Base-by-base conservation (phyloP, 345 rosid genomes). In the Bretschneidera sinensis region DNA sequence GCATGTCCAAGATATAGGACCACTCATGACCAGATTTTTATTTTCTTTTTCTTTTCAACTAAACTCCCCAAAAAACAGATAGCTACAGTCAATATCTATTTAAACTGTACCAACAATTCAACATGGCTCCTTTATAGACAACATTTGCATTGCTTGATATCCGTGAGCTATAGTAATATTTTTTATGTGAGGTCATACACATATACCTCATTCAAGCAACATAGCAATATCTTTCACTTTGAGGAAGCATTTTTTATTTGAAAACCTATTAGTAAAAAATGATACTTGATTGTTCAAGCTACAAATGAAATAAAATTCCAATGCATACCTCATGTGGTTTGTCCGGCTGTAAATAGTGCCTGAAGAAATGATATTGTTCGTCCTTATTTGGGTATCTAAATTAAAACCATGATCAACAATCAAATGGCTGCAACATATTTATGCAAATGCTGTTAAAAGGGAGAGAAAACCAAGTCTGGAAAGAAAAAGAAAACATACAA, bases 301-400 rank as follows among this genome's bases (percentile, higher is more conserved):
- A 54, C 58, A 33, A 19, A 47, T 53, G 23, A 16, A 51, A 35
- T 16, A 55, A 24, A 54, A 59, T 48, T 35, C 24, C 6, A 19
- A 19, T 49, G 33, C 53, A 45, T 78, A 90, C 99, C 85, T 83
- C 82, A 39, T 76, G 51, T 23, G 91, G 96, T 57, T 79, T 82
- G 43, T 87, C 84, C 28, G 92, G 84, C 70, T 58, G 82, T 58
- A 92, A 77, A 75, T 88, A 90, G 75, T 94, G 90, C 80, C 83
- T 83, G 76, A 87, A 81, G 79, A 94, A 94, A 79, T 81, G 85
- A 75, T 72, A 75, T 54, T 86, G 99, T 66, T 88, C 92, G 9
- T 84, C 97, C 74, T 85, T 81, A 74, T 63, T 80, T 67, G 99
- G 99, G 67, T 74, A 83, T 56, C 99, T 90, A 55, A 82, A 76